Conservation (phyloP, 169 alveolate genomes). For the Cryptosporidium baileyi region DNA sequence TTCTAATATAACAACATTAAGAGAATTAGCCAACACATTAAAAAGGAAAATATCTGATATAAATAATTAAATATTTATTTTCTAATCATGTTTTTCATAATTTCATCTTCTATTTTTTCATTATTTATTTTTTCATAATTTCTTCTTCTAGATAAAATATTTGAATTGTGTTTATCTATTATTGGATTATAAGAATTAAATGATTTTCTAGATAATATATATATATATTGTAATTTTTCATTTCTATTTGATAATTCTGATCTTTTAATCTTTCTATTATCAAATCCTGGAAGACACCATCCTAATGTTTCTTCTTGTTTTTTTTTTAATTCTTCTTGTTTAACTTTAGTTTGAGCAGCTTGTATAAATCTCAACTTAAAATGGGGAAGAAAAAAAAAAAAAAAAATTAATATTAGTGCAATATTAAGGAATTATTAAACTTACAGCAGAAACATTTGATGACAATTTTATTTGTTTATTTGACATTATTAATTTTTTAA, state of each 20-base stretch:
- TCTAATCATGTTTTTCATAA: slow-evolving; percentile 26
- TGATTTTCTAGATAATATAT: slow-evolving; percentile 21
- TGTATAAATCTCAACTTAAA: slow-evolving; percentile 56
- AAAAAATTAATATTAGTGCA: no score
- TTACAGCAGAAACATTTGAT: slow-evolving; percentile 41
- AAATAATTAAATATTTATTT: neutral
- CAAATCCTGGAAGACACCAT: slow-evolving; percentile 62
- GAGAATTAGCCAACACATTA: slow-evolving; percentile 4
- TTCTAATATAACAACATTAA: slow-evolving; percentile 1
- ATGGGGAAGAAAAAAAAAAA: neutral
- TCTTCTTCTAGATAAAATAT: slow-evolving; percentile 39
- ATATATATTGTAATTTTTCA: neutral
- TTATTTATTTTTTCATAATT: neutral
- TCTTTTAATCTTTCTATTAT: slow-evolving; percentile 6
- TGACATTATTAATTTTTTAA: no score
- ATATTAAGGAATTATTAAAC: neutral
- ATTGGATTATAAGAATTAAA: slow-evolving; percentile 9
- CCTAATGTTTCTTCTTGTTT: slow-evolving; percentile 55
- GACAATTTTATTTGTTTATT: slow-evolving; percentile 12
- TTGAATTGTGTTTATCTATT: neutral
- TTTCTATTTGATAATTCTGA: slow-evolving; percentile 31
- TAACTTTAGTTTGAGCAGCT: slow-evolving; percentile 60
- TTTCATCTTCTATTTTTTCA: slow-evolving; percentile 1
- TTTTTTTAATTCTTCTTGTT: slow-evolving; percentile 34
- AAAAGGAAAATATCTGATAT: neutral